phyloP scores from a whole-genome alignment of 768 basidiomycete species.

The Hericium erinaceus region DNA sequence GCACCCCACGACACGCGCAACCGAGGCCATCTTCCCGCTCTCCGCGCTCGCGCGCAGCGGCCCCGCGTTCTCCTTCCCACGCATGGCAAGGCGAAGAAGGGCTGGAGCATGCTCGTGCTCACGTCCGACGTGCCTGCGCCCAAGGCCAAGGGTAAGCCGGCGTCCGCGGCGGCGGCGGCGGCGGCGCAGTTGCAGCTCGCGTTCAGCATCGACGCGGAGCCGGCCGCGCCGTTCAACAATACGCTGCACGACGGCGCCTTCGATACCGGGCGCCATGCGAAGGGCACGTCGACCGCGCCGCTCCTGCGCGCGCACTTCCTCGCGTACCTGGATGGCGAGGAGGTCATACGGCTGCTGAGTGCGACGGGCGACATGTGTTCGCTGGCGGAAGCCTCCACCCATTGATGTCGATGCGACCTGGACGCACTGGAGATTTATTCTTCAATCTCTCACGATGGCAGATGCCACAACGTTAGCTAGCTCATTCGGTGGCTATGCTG shows the following conservation, averaged over 20 bases:
- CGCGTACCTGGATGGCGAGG: slow-evolving; percentile 40
- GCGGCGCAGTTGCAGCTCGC: too few relatives aligned
- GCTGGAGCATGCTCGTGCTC: too few relatives aligned
- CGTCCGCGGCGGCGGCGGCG: too few relatives aligned
- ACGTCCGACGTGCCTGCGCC: too few relatives aligned
- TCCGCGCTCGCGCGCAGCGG: too few relatives aligned
- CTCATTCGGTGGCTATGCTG: slow-evolving; percentile 81
- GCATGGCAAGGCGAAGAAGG: too few relatives aligned
- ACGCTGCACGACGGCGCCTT: not conserved
- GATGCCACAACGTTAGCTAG: slow-evolving; percentile 92
- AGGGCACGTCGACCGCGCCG: slow-evolving; percentile 45
- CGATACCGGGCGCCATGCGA: slow-evolving; percentile 22
- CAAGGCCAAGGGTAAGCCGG: too few relatives aligned
- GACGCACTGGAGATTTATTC: slow-evolving; percentile 75
- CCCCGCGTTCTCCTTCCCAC: too few relatives aligned
- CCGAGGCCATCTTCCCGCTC: slow-evolving; percentile 29
- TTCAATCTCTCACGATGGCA: slow-evolving; percentile 76
- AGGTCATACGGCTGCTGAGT: slow-evolving; percentile 41
- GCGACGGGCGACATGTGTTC: slow-evolving; percentile 63
- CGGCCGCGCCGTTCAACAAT: too few relatives aligned
- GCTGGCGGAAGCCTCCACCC: slow-evolving; percentile 21
- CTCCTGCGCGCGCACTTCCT: slow-evolving; percentile 41
- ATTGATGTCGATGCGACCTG: slow-evolving; percentile 15
- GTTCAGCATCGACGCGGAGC: too few relatives aligned
- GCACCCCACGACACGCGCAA: slow-evolving; percentile 36